These are phyloP conservation scores for Sugiyamaella americana DNA, from an alignment of 805 yeast species.

Conservation along the genomic window DNA sequence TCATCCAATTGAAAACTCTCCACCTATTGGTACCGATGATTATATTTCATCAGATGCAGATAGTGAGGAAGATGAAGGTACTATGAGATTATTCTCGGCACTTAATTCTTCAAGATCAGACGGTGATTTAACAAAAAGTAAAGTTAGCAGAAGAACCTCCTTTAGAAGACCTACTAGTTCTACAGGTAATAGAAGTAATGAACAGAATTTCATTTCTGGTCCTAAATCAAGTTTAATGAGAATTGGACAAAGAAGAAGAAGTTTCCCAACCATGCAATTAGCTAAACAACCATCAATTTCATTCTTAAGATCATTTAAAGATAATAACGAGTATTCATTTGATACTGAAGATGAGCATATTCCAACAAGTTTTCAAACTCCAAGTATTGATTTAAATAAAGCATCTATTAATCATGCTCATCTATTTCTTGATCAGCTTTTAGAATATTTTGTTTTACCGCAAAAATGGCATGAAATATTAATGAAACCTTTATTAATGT, in stretches of 20 bases:
- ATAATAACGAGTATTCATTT: too few species aligned
- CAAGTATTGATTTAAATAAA: conserved; percentile 26
- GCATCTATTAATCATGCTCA: conserved; percentile 29
- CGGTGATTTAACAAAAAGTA: conserved; percentile 1
- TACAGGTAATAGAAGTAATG: not conserved
- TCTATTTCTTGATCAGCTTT: conserved; percentile 28
- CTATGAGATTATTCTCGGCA: conserved; percentile 21
- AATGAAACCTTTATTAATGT: conserved; percentile 43
- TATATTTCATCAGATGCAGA: not conserved
- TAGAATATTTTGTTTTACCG: conserved; percentile 29
- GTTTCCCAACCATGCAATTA: conserved; percentile 9
- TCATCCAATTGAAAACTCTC: not conserved
- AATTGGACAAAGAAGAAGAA: conserved; percentile 19
- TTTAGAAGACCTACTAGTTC: conserved; percentile 19
- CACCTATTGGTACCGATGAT: not conserved
- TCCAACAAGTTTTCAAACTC: not conserved
- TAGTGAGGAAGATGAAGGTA: conserved; percentile 18
- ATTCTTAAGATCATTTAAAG: not conserved
- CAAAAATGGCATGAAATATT: conserved; percentile 58
- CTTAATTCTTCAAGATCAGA: conserved; percentile 14
- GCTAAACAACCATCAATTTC: not conserved
- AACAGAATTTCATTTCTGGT: too few species aligned
- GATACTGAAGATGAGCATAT: not conserved
- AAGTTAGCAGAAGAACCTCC: conserved; percentile 1
- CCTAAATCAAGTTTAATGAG: conserved; percentile 11